Percentiles rank a stretch among this genome's conserved stretches.
These are phyloP conservation scores for Fusarium verticillioides DNA, from an alignment of 2,329 filamentous ascomycete genomes.

Conservation along the genomic window DNA sequence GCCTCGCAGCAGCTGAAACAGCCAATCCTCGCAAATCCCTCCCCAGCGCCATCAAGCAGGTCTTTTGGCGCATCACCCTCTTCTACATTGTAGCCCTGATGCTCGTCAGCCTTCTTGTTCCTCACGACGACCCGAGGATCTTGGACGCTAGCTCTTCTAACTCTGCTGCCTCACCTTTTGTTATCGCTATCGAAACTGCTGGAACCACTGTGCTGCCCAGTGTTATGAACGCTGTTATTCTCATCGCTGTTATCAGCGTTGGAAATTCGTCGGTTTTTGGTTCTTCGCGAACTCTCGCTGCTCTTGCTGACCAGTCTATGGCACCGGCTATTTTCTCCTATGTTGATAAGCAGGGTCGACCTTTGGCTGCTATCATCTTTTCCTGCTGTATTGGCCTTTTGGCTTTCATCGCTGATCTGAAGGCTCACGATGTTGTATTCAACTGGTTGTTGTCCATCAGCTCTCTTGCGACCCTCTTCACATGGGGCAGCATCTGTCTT, in stretches of 20 bases:
- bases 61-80: constrained; percentile 91
- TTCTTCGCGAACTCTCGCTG: constrained; percentile 89
- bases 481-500: constrained; percentile 85
- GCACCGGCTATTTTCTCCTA: constrained; percentile 82
- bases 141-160: constrained; percentile 68
- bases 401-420: constrained; percentile 77
- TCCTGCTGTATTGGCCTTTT: constrained; percentile 77
- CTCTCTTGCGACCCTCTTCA: constrained; percentile 78
- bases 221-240: constrained; percentile 92
- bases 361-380: constrained; percentile 75
- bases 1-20: constrained; percentile 80
- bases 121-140: constrained; percentile 74
- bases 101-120: constrained; percentile 84
- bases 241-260: constrained; percentile 90
- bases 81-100: constrained; percentile 89
- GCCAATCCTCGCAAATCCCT: constrained; percentile 83
- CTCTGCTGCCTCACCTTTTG: constrained; percentile 85
- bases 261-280: constrained; percentile 93
- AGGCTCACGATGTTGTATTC: constrained; percentile 71
- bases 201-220: constrained; percentile 84
- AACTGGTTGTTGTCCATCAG: constrained; percentile 82
- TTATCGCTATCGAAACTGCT: constrained; percentile 87
- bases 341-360: constrained; percentile 83
- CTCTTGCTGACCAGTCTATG: constrained; percentile 87
- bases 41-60: constrained; percentile 90